A percentile compares a stretch with the other conserved stretches of the same genome.
phyloP scores from a whole-genome alignment of 768 basidiomycete genomes.

The Amanita brunnescens region DNA sequence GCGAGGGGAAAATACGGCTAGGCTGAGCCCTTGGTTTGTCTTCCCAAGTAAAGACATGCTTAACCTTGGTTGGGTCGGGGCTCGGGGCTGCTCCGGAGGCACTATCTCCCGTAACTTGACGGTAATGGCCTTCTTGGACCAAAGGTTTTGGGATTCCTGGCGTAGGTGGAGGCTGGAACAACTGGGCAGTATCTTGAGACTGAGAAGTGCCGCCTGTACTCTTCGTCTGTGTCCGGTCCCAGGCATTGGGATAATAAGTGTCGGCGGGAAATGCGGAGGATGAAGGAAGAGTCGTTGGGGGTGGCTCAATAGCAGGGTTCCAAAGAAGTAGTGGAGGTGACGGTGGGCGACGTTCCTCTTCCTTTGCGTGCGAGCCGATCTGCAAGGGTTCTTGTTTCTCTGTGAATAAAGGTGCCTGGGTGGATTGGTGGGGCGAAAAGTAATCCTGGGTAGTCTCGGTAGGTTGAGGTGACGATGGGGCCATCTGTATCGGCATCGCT shows the following conservation, averaged over 20 bases:
- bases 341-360: constrained; percentile 31
- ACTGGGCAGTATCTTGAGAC: constrained; percentile 29
- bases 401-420: not conserved
- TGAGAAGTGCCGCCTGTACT: constrained; percentile 14
- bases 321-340: constrained; percentile 67
- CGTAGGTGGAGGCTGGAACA: constrained; percentile 54
- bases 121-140: constrained; percentile 69
- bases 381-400: not conserved
- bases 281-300: constrained; percentile 53
- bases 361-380: not conserved
- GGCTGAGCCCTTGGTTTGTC: constrained; percentile 58
- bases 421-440: too few species aligned
- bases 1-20: constrained; percentile 63
- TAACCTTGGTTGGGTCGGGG: constrained; percentile 68
- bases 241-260: constrained; percentile 77
- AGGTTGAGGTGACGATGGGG: too few species aligned
- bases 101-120: constrained; percentile 47
- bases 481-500: not conserved
- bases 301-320: constrained; percentile 77
- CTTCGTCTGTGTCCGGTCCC: constrained; percentile 58
- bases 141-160: constrained; percentile 59
- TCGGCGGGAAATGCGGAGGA: constrained; percentile 56
- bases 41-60: constrained; percentile 94
- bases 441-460: too few species aligned
- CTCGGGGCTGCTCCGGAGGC: constrained; percentile 32